Percentiles rank a stretch among this genome's conserved stretches.
These are phyloP conservation scores for Fallopia convolvulus DNA, from an alignment of 148 eudicot genomes.

Conservation along the genomic window DNA sequence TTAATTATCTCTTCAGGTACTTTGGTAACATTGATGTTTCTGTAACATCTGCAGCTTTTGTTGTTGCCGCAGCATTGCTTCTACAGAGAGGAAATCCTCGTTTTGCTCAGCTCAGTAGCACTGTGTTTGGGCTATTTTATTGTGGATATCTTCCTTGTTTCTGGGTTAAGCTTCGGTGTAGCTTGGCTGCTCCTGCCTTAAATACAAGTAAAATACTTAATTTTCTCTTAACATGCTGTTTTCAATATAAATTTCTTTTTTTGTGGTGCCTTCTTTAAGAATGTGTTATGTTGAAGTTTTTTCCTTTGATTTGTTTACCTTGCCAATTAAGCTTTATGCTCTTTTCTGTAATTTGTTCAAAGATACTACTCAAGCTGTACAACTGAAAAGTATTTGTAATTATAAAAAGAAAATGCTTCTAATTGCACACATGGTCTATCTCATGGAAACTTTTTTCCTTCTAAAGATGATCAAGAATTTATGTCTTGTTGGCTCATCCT, in stretches of 20 bases:
- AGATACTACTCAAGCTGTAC: not conserved
- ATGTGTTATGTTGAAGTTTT: not conserved
- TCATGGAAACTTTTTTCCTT: not conserved
- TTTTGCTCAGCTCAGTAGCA: slow-evolving; percentile 88
- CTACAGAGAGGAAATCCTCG: slow-evolving; percentile 92
- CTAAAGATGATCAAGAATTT: not conserved
- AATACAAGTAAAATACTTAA: slow-evolving; percentile 52
- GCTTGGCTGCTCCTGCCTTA: slow-evolving; percentile 69
- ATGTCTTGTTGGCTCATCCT: not conserved
- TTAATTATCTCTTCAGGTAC: slow-evolving; percentile 38
- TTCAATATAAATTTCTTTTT: not conserved
- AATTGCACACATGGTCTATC: not conserved
- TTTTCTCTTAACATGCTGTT: not conserved
- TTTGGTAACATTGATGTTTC: slow-evolving; percentile 83
- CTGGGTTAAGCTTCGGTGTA: slow-evolving; percentile 93
- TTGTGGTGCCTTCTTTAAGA: not conserved
- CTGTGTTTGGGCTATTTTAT: slow-evolving; percentile 90
- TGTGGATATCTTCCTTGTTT: slow-evolving; percentile 96
- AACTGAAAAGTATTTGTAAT: not conserved
- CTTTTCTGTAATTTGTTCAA: not conserved
- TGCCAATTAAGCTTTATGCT: not conserved
- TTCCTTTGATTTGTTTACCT: not conserved
- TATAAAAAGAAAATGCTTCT: not conserved
- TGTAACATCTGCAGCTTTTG: slow-evolving; percentile 83
- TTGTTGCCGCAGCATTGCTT: slow-evolving; percentile 74